Evolutionary conservation across 140 eudicot genomes (phyloP), one percentile per base, ranked within the genome.

Genomic region (Bidens hawaiensis): DNA sequence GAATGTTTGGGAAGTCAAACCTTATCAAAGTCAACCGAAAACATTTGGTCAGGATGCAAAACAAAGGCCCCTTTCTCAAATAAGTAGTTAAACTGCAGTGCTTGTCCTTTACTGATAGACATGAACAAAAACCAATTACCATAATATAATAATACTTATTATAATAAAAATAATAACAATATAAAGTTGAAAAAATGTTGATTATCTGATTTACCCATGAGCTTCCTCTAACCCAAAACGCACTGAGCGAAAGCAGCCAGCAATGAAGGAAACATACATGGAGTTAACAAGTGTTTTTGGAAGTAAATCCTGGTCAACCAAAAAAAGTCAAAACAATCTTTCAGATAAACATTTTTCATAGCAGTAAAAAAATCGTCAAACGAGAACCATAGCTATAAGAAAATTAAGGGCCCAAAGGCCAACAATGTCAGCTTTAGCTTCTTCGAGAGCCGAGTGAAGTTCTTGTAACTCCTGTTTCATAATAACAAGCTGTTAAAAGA

Each of bases 341-440:
- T 24, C 30, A 27, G 62, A 55, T 8, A 6, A 24, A 53, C 15
- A 53, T 53, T 7, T n/a, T 41, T 25, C 38, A 26, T 54, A 41
- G 21, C 36, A 53, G 58, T 62, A 36, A 62, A n/a, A n/a, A n/a
- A n/a, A n/a, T n/a, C n/a, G n/a, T n/a, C n/a, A n/a, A n/a, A n/a
- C n/a, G n/a, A n/a, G n/a, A 12, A 88, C 99, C 96, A 83, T 76
- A 57, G 54, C 68, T 57, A 88, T 76, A 23, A 88, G 83, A 47
- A 82, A 93, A 45, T 81, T 78, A 17, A 93, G 76, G 78, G 99
- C 99, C 99, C 99, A 93, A 48, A 93, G 87, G 33, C 99, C 96
- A 60, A 93, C 99, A 64, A 93, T 93, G 78, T 93, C 99, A 43
- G 99, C 99, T 78, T 93, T 93, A 22, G 96, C 99, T 88, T 93